phyloP scores from a whole-genome alignment of 129 eudicot species.

The Ambrosia trifida region DNA sequence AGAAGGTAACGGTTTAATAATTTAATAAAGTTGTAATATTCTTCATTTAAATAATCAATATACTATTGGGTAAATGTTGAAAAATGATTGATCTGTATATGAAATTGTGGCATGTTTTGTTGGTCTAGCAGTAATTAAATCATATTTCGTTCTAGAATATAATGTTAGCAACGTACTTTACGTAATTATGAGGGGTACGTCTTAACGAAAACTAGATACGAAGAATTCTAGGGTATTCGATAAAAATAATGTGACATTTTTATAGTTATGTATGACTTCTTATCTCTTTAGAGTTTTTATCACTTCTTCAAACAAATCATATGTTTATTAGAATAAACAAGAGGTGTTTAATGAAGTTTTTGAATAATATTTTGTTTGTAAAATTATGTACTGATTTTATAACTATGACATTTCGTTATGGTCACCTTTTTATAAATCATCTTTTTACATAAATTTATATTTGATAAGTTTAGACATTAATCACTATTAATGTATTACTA shows the following conservation, averaged over 20 bases:
- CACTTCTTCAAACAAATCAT: no score
- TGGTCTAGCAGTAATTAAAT: neutral
- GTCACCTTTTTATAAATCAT: no score
- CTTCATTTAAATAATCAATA: neutral
- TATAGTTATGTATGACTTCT: no score
- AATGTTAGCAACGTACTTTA: neutral
- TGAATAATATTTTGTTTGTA: no score
- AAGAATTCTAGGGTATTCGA: neutral
- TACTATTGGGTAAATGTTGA: neutral
- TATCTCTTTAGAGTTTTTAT: no score
- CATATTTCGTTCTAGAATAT: neutral
- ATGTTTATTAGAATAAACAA: no score
- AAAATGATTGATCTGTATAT: neutral
- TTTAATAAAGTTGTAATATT: neutral
- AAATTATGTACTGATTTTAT: no score
- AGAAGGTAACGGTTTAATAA: conserved; percentile 21
- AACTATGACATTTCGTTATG: no score
- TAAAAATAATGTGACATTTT: neutral
- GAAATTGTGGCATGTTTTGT: conserved; percentile 8
- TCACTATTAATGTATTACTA: no score
- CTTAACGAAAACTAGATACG: neutral
- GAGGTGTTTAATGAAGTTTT: no score
- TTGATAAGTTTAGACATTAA: no score
- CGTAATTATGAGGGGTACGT: neutral
- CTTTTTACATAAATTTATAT: no score